These are phyloP conservation scores for Ilyonectria sp. DNA, from an alignment of 2,329 filamentous ascomycete species.

Conservation along the genomic window DNA sequence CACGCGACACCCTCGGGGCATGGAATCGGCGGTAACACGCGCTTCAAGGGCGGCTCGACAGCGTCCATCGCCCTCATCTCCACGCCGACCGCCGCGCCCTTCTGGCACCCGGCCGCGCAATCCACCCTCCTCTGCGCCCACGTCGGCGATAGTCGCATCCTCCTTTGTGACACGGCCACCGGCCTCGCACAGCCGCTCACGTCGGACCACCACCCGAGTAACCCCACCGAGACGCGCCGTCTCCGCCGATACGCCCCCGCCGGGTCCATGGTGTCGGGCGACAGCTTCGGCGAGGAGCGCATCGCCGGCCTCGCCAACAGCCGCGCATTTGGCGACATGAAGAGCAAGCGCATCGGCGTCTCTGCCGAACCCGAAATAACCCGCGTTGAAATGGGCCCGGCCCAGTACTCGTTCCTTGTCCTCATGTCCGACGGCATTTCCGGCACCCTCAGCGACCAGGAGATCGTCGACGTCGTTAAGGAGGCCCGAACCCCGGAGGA, in stretches of 20 bases:
- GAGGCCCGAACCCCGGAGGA: conserved; percentile 93
- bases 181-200: conserved; percentile 87
- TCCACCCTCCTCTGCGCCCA: conserved; percentile 90
- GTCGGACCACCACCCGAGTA: conserved; percentile 92
- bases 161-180: conserved; percentile 89
- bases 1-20: conserved; percentile 66
- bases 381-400: conserved; percentile 83
- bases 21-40: conserved; percentile 79
- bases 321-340: conserved; percentile 93
- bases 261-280: conserved; percentile 83
- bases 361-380: conserved; percentile 93
- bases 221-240: conserved; percentile 85
- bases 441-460: conserved; percentile 89
- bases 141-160: conserved; percentile 91
- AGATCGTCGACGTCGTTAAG: conserved; percentile 96
- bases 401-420: conserved; percentile 91
- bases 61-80: conserved; percentile 92
- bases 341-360: conserved; percentile 91
- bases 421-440: conserved; percentile 92
- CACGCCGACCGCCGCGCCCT: conserved; percentile 90
- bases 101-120: conserved; percentile 92
- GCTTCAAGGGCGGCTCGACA: conserved; percentile 95
- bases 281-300: conserved; percentile 97
- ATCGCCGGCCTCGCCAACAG: conserved; percentile 95
- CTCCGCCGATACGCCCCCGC: conserved; percentile 86